Evolutionary conservation across 129 eudicot species (phyloP), one percentile per base, ranked within the genome.

Genomic region (Flaveria ramosissima): DNA sequence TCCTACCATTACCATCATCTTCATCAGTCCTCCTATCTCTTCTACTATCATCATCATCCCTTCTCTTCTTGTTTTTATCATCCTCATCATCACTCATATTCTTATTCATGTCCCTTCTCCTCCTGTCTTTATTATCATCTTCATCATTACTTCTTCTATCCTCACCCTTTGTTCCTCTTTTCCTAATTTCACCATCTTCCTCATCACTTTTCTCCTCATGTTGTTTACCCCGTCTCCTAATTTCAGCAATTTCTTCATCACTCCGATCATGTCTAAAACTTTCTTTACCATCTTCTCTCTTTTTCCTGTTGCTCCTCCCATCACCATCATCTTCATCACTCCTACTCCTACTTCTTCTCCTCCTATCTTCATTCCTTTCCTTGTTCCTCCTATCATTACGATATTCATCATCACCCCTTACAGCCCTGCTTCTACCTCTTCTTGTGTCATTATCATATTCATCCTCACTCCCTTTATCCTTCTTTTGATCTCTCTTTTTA

Each of bases 221-320:
- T 30, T 59, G 59, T 2, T 30, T 27, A 21, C 24, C 24, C 9
- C 16, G 57, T 10, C 59, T 78, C 56, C 41, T 76, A 10, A 32
- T 69, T 48, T 78, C 72, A 56, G 75, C 87, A 52, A 26, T 77
- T 23, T 83, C 85, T 46, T 84, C 80, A 47, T 79, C 83, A 46
- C 70, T 69, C 43, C 14, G 27, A 21, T 77, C 81, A 75, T 48
- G 47, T 11, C 10, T 24, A 27, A 17, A 51, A 13, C 24, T 45
- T 69, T 0, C 42, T 57, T 43, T 77, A 53, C 59, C 26, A 3
- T 62, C 72, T 41, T 68, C 52, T 6, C 68, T 72, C 62, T 21
- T 55, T 53, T 36, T 80, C 19, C 61, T 59, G 24, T 39, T 78
- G 16, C 64, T 78, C 52, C 27, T 65, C 16, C 65, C 77, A 43